Evolutionary conservation across 306 rosid species (phyloP).

Genomic region (Dalbergia cultrata): DNA sequence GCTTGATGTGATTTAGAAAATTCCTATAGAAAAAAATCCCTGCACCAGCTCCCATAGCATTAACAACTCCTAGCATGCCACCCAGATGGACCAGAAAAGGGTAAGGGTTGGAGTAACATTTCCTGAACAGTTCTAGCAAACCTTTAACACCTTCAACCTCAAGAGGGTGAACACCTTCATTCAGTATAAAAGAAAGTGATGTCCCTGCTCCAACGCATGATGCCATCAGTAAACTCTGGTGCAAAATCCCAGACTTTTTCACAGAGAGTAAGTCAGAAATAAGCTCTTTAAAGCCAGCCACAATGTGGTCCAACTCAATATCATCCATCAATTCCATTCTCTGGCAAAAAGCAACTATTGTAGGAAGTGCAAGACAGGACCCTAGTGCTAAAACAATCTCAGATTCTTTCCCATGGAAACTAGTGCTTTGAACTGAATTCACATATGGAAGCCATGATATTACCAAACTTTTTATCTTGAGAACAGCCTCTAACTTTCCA

Average conservation of each 20-base stretch:
- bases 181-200: conserved; percentile 67
- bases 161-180: conserved; percentile 77
- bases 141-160: conserved; percentile 68
- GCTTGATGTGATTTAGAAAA: conserved; percentile 55
- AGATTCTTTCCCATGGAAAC: conserved; percentile 50
- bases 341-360: conserved; percentile 74
- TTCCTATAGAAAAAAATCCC: conserved; percentile 66
- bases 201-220: conserved; percentile 92
- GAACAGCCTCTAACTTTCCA: conserved; percentile 73
- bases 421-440: conserved; percentile 55
- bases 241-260: conserved; percentile 63
- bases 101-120: conserved; percentile 78
- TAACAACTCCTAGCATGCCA: conserved; percentile 91
- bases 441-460: conserved; percentile 82
- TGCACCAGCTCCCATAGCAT: conserved; percentile 82
- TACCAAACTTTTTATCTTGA: conserved; percentile 74
- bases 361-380: conserved; percentile 90
- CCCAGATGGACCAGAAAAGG: conserved; percentile 84
- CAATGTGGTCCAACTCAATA: conserved; percentile 65
- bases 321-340: conserved; percentile 81
- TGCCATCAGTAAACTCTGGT: conserved; percentile 84
- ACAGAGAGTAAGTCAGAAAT: conserved; percentile 76
- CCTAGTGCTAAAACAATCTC: conserved; percentile 74
- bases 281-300: conserved; percentile 69
- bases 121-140: conserved; percentile 77